Evolutionary conservation across 441 rosid genomes (phyloP), one percentile per base, ranked within the genome.

Genomic region (Eutrema salsugineum): DNA sequence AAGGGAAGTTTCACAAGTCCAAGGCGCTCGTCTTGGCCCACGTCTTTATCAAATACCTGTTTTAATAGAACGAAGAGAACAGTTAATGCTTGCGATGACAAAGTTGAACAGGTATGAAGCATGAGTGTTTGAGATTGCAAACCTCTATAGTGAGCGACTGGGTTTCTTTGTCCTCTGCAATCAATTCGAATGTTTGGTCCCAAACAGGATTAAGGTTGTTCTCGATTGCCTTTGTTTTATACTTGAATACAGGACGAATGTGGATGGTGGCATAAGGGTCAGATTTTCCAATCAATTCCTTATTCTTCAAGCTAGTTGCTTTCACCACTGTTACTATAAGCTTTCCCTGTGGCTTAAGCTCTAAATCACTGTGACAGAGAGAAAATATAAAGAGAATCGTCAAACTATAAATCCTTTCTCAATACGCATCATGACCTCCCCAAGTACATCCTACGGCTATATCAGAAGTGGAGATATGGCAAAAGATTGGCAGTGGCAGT

Each of bases 271-370:
- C 93, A 14, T 95, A 95, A 19, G 99, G 99, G 84, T 95, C 99
- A 30, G 99, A 95, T 83, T 89, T 92, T 69, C 99, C 99, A 73
- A 95, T 86, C 95, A 95, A 71, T 80, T 95, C 99, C 96, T 86
- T 89, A 82, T 95, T 95, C 89, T 95, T 95, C 87, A 94, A 80
- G 77, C 83, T 89, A 71, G 78, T 94, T 62, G 94, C 97, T 79
- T 82, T 91, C 63, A 80, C 79, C 40, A 92, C 72, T 1, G 84
- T 91, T 73, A 89, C 88, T 4, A 70, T 66, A 71, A 91, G 89
- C 81, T 83, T 87, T 71, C 98, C 99, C 71, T 92, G 91, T 32
- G 99, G 99, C 77, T 92, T 92, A 55, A 95, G 97, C 82, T 95
- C 98, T 49, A 95, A 70, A 47, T 95, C 99, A 81, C 99, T 95